Conservation (phyloP, 2,329 filamentous ascomycete species). For the Furcasterigmium furcatum region DNA sequence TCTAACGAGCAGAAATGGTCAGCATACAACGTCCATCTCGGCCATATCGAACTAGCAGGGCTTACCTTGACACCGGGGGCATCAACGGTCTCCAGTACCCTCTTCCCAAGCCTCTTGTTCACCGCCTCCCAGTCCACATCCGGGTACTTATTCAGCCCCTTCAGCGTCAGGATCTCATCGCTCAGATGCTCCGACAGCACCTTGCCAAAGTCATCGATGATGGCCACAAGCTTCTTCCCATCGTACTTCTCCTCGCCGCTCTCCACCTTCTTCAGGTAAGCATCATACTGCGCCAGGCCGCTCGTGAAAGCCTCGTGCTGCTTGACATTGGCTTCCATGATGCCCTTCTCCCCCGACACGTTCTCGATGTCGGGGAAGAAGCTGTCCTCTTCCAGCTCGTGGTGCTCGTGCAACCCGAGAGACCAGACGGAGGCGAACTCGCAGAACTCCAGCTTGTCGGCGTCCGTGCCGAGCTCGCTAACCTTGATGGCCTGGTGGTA, state of each 20-base stretch:
- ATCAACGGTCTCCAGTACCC: conserved; percentile 12
- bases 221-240: conserved; percentile 20
- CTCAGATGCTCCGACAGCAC: conserved; percentile 29
- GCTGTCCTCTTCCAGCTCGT: conserved; percentile 24
- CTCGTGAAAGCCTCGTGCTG: conserved; percentile 28
- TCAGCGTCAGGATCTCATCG: conserved; percentile 33
- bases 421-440: conserved; percentile 20
- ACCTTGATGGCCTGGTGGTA: conserved; percentile 20
- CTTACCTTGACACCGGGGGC: conserved; percentile 15
- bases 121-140: conserved; percentile 29
- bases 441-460: conserved; percentile 22
- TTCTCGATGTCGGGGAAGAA: conserved; percentile 28
- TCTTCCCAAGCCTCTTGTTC: conserved; percentile 15
- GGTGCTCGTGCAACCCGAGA: conserved; percentile 22
- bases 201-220: conserved; percentile 32
- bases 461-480: conserved; percentile 10
- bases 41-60: not conserved
- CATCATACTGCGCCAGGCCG: conserved; percentile 25
- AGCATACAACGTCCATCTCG: not conserved
- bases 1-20: not conserved
- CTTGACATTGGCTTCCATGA: conserved; percentile 27
- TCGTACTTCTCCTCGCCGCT: conserved; percentile 23
- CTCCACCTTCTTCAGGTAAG: conserved; percentile 25
- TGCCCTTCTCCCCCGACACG: conserved; percentile 17
- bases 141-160: conserved; percentile 26